Conservation (phyloP, 1,284 basidiomycete species). For the Ganoderma sinense region DNA sequence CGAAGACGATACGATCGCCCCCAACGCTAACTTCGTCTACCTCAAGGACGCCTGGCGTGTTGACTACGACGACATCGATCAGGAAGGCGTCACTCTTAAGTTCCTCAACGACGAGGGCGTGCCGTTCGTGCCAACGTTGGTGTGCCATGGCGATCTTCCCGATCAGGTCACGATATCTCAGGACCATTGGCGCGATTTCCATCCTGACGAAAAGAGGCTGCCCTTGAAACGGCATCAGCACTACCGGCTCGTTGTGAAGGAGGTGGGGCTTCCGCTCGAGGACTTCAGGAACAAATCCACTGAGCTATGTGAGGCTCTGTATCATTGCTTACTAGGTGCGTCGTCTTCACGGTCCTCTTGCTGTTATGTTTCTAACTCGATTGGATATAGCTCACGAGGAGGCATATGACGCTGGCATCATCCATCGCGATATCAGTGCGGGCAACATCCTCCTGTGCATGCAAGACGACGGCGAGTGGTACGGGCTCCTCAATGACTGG, state of each 20-base stretch:
- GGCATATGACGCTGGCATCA: not conserved
- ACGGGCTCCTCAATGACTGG: slow-evolving; percentile 16
- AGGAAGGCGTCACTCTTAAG: slow-evolving; percentile 33
- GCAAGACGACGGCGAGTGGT: not conserved
- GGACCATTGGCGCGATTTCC: slow-evolving; percentile 1
- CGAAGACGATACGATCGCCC: not conserved
- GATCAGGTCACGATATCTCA: slow-evolving; percentile 8
- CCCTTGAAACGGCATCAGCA: slow-evolving; percentile 18
- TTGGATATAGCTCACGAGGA: not conserved
- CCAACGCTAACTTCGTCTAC: slow-evolving; percentile 23
- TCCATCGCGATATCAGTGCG: slow-evolving; percentile 23
- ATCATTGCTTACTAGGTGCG: slow-evolving; percentile 6
- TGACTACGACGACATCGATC: slow-evolving; percentile 17
- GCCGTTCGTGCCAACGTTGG: slow-evolving; percentile 24
- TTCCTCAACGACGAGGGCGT: slow-evolving; percentile 26
- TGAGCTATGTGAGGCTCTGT: not conserved
- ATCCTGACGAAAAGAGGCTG: not conserved
- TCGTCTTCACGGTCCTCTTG: not conserved
- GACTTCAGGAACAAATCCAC: not conserved
- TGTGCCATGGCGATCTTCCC: slow-evolving; percentile 20
- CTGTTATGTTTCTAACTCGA: not conserved
- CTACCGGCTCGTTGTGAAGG: slow-evolving; percentile 23
- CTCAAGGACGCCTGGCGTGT: slow-evolving; percentile 39
- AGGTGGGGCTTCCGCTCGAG: slow-evolving; percentile 20
- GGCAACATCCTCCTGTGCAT: slow-evolving; percentile 13